Evolutionary conservation across 257 asterid genomes (phyloP).

Genomic region (Solanum bulbocastanum): DNA sequence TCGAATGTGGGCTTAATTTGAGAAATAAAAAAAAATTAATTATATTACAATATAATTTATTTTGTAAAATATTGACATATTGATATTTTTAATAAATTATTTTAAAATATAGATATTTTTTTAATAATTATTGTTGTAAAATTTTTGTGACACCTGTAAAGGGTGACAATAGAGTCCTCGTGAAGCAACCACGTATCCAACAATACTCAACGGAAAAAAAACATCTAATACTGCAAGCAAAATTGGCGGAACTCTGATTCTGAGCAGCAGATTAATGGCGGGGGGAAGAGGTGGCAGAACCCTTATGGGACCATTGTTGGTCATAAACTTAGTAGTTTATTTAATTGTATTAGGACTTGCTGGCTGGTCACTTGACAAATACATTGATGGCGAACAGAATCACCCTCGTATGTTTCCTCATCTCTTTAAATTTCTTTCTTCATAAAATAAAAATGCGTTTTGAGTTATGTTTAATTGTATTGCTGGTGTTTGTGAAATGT

Average conservation of each 20-base stretch:
- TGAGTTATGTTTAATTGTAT: not conserved
- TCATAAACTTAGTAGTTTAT: slow-evolving; percentile 51
- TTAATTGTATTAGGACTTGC: slow-evolving; percentile 52
- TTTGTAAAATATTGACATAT: no score
- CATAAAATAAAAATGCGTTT: not conserved
- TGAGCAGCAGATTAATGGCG: slow-evolving; percentile 21
- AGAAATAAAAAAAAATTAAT: no score
- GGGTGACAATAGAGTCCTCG: not conserved
- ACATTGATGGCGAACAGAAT: slow-evolving; percentile 73
- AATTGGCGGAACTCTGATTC: not conserved
- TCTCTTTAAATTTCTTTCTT: not conserved
- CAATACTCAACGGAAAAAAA: not conserved
- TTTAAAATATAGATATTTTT: no score
- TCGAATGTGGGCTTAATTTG: no score
- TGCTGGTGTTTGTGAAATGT: not conserved
- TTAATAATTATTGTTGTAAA: no score
- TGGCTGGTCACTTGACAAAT: slow-evolving; percentile 70
- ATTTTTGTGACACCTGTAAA: slow-evolving; percentile 11
- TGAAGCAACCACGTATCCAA: slow-evolving; percentile 19
- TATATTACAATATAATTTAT: no score
- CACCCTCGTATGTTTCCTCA: slow-evolving; percentile 45
- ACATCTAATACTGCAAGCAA: not conserved
- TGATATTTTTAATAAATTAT: no score
- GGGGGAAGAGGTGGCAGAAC: slow-evolving; percentile 48
- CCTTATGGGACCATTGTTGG: slow-evolving; percentile 49